These are phyloP conservation scores for Sequoia sempervirens DNA, from an alignment of 75 land plant species.

Conservation along the genomic window DNA sequence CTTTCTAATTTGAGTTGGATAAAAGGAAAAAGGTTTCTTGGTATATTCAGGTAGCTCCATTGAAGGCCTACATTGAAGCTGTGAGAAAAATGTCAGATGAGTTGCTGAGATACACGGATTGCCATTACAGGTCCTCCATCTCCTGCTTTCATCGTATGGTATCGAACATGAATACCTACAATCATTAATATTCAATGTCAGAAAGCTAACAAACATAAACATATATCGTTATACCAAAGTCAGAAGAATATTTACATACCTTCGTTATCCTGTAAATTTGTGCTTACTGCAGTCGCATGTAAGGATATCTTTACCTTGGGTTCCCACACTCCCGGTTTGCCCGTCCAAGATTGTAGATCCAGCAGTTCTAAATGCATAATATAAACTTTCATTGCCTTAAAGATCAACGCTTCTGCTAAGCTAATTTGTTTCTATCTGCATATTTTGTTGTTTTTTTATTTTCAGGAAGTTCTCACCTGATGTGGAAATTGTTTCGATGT, in stretches of 20 bases:
- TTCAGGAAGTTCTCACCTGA: constrained; percentile 25
- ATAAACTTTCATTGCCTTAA: not conserved
- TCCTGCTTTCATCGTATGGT: constrained; percentile 60
- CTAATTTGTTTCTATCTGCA: not conserved
- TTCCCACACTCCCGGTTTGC: constrained; percentile 44
- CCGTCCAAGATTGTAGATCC: constrained; percentile 63
- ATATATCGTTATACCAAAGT: too few species aligned
- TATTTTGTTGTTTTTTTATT: not conserved
- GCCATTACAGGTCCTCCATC: constrained; percentile 58
- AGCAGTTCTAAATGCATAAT: constrained; percentile 28
- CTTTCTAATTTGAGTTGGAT: not conserved
- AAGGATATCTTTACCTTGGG: constrained; percentile 47
- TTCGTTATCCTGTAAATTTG: constrained; percentile 74
- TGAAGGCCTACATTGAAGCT: not conserved
- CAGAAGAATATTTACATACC: constrained; percentile 26
- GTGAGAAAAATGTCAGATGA: constrained; percentile 24
- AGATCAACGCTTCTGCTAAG: not conserved
- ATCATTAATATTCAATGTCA: not conserved
- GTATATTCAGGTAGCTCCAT: not conserved
- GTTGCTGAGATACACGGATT: constrained; percentile 85
- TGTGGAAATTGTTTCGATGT: constrained; percentile 31
- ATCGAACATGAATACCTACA: constrained; percentile 69
- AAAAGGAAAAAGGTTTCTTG: not conserved
- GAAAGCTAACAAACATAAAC: not conserved
- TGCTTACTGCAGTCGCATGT: constrained; percentile 73